Evolutionary conservation across 2,329 filamentous ascomycete species (phyloP).

Genomic region (Coniosporium tulheliwenetii): DNA sequence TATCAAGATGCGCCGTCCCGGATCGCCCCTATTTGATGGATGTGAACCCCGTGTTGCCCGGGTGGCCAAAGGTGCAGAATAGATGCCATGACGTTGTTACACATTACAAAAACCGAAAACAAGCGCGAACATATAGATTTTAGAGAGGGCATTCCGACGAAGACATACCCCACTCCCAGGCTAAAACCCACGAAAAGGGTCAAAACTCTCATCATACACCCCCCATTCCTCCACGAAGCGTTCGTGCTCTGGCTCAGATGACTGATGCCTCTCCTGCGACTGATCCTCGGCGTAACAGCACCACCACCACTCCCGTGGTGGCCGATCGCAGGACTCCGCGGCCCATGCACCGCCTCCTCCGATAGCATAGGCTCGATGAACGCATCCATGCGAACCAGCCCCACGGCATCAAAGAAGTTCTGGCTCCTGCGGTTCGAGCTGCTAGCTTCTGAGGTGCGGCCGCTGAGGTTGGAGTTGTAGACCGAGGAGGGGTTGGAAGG

Average conservation of each 20-base stretch:
- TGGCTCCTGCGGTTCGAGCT: conserved; percentile 26
- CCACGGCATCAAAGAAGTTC: conserved; percentile 73
- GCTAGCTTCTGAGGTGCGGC: conserved; percentile 36
- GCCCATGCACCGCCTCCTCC: conserved; percentile 3
- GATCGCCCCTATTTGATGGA: too few species aligned
- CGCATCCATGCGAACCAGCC: conserved; percentile 91
- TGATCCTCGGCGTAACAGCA: conserved; percentile 3
- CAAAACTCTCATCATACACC: conserved; percentile 13
- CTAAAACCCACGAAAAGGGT: conserved; percentile 31
- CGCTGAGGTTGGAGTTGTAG: conserved; percentile 17
- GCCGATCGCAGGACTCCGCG: neutral
- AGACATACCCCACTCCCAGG: too few species aligned
- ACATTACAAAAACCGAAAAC: too few species aligned
- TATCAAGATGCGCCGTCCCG: too few species aligned
- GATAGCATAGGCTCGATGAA: conserved; percentile 52
- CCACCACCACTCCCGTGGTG: conserved; percentile 1
- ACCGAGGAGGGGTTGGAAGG: conserved; percentile 13
- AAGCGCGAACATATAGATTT: too few species aligned
- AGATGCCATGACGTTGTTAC: too few species aligned
- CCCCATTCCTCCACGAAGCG: conserved; percentile 1
- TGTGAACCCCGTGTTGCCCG: too few species aligned
- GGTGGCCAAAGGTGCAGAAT: too few species aligned
- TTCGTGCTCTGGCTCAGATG: conserved; percentile 1
- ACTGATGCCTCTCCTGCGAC: conserved; percentile 11
- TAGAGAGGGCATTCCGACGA: too few species aligned